phyloP scores from a whole-genome alignment of 164 flowering plant species.

The Amborella trichopoda region DNA sequence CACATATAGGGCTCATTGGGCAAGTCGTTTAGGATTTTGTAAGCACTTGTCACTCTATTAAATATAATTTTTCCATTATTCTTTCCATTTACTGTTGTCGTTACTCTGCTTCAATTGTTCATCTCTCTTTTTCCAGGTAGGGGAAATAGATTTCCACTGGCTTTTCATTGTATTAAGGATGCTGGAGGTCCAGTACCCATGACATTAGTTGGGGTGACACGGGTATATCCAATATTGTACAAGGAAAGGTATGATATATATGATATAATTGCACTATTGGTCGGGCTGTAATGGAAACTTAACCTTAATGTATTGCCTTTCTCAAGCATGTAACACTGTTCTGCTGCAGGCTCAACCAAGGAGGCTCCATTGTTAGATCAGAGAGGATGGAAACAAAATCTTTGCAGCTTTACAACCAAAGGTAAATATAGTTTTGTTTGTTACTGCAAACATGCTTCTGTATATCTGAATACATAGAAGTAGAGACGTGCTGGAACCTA shows the following conservation, averaged over 20 bases:
- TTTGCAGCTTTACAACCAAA: conserved; percentile 48
- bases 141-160: conserved; percentile 52
- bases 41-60: no score
- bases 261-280: no score
- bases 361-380: conserved; percentile 67
- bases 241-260: conserved; percentile 64
- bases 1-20: conserved; percentile 93
- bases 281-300: background rate
- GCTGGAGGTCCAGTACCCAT: conserved; percentile 73
- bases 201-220: conserved; percentile 61
- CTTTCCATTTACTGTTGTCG: background rate
- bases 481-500: no score
- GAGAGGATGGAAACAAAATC: conserved; percentile 60
- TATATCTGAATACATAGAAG: no score
- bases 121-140: conserved; percentile 34
- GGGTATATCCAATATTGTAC: conserved; percentile 83
- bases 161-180: conserved; percentile 75
- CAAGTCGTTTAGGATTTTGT: conserved; percentile 85
- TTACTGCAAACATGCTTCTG: no score
- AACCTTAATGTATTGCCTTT: no score
- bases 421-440: conserved; percentile 23
- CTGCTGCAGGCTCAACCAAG: conserved; percentile 37
- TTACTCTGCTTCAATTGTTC: background rate
- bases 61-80: no score
- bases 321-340: background rate